Base-by-base conservation (phyloP, 2,329 filamentous ascomycete genomes). In the Epicoccum sorghinum region DNA sequence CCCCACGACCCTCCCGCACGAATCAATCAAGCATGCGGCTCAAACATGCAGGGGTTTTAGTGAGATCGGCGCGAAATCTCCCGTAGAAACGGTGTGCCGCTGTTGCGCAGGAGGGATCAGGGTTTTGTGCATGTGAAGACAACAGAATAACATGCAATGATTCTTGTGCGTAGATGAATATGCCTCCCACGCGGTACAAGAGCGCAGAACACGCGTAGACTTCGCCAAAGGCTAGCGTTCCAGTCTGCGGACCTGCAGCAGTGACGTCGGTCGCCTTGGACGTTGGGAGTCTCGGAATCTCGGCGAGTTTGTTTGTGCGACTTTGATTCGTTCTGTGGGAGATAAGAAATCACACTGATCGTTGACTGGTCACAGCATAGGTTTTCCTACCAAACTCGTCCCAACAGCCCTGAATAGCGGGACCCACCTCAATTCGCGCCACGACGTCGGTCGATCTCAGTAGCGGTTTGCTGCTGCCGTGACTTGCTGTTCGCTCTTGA, bases 401-500 rank as follows among this genome's bases (percentile, higher is more conserved):
- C 46, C 52, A 55, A 55, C 46, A 55, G 37, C 42, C 32, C 45
- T 46, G 41, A 55, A 41, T 55, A 50, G 46, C 32, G 44, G 40
- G 45, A 37, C 30, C 51, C 51, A 54, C 51, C 27, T 13, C 14
- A 18, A 48, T 48, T 27, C 29, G 45, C 53, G 53, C 57, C 57
- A 52, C 46, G 32, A 57, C 46, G 46, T 54, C 37, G 48, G 45
- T 44, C 40, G 51, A 45, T 48, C 45, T 40, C 45, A 43, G 41
- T 36, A 4, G 44, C 25, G 40, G 46, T n/a, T n/a, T 47, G 24
- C 36, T 41, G 30, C 49, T 46, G 49, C 35, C 22, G 49, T 51
- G 39, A 57, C 57, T 59, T 57, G 55, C 33, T 57, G 46, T 39
- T 35, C 36, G 39, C 54, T 35, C 22, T 44, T 32, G 58, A 49